Base-by-base conservation (phyloP, 352 stramenopile genomes). In the Globisporangium canariense region DNA sequence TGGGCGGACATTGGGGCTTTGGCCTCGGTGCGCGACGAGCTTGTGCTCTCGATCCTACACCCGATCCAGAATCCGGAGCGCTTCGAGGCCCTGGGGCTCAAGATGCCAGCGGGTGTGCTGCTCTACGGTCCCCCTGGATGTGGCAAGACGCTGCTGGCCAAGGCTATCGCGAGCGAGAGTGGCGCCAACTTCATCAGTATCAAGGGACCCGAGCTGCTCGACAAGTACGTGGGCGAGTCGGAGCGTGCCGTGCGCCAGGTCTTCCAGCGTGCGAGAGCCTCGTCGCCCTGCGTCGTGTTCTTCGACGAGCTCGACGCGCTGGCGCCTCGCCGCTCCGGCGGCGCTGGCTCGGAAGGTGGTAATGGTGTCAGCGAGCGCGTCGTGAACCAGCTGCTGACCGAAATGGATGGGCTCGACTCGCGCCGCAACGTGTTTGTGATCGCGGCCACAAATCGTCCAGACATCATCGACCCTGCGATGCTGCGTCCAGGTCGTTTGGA, bases 381-480 rank as follows among this genome's bases (percentile, higher is more conserved):
- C 11, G 93, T 98, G 60, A 99, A 99, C 83, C 97, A 99, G 77
- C 74, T 99, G 5, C 76, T 99, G 50, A 99, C 98, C 0, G 98
- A 99, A 78, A 98, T 99, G 95, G 98, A 99, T 84, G 98, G 98
- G 3, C 77, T 99, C 54, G 97, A 99, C 65, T 88, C 83, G 41
- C 88, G 98, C 11, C 90, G 91, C 32, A 98, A 97, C 71, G 95
- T 99, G 20, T 99, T 99, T 77, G 94, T 99, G 16, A 97, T 98
- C 56, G 94, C 92, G 0, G 94, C 94, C 6, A 98, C 94, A 36
- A 98, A 98, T 72, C 88, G 97, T 28, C 97, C 97, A 1, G 98
- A 99, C 67, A 97, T 99, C 51, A 99, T 99, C 65, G 98, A 99
- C 76, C 95, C 97, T 18, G 98, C 97, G 43, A 99, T 99, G 96